Conservation (phyloP, 2,329 filamentous ascomycete species). For the Fusarium sp. region DNA sequence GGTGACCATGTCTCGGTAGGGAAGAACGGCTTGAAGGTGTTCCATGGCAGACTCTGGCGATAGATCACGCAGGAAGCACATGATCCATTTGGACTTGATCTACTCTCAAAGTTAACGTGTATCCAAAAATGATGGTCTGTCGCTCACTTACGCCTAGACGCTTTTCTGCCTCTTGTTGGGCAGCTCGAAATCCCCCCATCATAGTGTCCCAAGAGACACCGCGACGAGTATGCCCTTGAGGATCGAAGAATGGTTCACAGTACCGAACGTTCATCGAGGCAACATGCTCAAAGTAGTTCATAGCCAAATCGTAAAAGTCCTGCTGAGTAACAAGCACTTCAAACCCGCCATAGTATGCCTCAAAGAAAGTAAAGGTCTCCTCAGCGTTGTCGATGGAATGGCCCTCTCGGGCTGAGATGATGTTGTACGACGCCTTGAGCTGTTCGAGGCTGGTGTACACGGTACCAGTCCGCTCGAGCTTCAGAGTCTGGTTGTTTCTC, state of each 20-base stretch:
- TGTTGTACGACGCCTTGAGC: slow-evolving; percentile 20
- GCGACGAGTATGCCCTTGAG: slow-evolving; percentile 76
- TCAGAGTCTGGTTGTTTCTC: slow-evolving; percentile 68
- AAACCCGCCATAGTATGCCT: slow-evolving; percentile 82
- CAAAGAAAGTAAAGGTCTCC: slow-evolving; percentile 64
- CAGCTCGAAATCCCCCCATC: slow-evolving; percentile 70
- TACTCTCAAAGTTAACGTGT: neutral
- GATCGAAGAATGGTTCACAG: slow-evolving; percentile 83
- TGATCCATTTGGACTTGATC: slow-evolving; percentile 67
- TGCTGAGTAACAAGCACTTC: slow-evolving; percentile 72
- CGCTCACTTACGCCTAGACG: neutral
- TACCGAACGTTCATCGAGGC: slow-evolving; percentile 74
- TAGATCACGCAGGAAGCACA: slow-evolving; percentile 78
- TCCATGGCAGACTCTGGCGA: slow-evolving; percentile 77
- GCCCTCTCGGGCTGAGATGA: slow-evolving; percentile 46
- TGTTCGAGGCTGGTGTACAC: slow-evolving; percentile 16
- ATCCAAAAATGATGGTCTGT: accelerated
- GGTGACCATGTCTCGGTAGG: slow-evolving; percentile 54
- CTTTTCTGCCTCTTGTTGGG: slow-evolving; percentile 64
- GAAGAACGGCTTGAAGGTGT: slow-evolving; percentile 60
- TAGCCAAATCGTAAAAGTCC: slow-evolving; percentile 79
- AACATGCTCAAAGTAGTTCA: slow-evolving; percentile 75
- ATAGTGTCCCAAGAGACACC: slow-evolving; percentile 72
- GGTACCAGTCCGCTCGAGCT: slow-evolving; percentile 20
- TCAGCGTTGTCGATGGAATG: slow-evolving; percentile 29